A percentile compares a stretch with the other conserved stretches of the same genome.
phyloP scores from a whole-genome alignment of 164 flowering plant species.

The Magnolia kwangsiensis region DNA sequence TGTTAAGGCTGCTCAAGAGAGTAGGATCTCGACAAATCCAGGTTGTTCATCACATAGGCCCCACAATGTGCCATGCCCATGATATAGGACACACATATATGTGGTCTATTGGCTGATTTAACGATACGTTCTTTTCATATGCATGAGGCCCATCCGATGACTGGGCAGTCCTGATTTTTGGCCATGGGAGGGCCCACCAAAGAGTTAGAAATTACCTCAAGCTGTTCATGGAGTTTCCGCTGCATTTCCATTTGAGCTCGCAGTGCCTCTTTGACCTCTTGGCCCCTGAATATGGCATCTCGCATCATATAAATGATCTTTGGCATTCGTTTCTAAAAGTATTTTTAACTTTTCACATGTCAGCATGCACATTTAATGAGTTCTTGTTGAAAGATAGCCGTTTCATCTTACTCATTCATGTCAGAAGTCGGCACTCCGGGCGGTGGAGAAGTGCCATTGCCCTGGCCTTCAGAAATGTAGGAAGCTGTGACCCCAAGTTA shows the following conservation, averaged over 20 bases:
- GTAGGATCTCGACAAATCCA: background rate
- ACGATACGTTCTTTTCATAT: background rate
- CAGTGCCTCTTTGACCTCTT: constrained; percentile 78
- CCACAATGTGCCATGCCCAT: background rate
- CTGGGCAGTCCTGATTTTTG: background rate
- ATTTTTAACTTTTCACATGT: background rate
- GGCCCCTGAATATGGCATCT: constrained; percentile 42
- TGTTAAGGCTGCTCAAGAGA: too few relatives aligned
- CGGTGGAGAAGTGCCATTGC: constrained; percentile 27
- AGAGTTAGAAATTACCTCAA: constrained; percentile 52
- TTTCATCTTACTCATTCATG: constrained; percentile 42
- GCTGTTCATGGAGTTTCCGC: constrained; percentile 83
- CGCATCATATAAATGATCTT: background rate
- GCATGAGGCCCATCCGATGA: background rate
- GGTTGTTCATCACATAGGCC: background rate
- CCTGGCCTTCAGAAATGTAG: constrained; percentile 42
- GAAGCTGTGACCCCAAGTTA: constrained; percentile 35
- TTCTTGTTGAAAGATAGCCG: background rate
- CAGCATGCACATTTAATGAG: background rate
- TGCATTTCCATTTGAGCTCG: constrained; percentile 92
- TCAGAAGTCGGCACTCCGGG: constrained; percentile 35
- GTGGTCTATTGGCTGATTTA: background rate
- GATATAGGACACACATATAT: background rate
- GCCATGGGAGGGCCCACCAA: background rate
- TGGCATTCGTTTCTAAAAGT: background rate